A percentile compares a stretch with the other conserved stretches of the same genome.
phyloP scores from a whole-genome alignment of 768 basidiomycete species.

The Boletus subparvulus region DNA sequence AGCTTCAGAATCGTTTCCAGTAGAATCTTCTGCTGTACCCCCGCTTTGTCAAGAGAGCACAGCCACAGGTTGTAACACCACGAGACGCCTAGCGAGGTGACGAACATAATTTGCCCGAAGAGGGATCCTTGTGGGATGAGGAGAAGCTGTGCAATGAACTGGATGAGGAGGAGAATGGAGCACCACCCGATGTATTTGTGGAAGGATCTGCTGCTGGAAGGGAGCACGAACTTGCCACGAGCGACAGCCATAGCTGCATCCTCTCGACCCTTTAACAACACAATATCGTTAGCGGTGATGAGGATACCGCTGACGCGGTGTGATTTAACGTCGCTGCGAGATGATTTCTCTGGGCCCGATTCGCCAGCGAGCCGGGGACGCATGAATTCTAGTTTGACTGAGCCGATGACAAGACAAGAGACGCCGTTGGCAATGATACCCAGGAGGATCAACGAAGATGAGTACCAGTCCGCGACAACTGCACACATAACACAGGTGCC shows the following conservation, averaged over 20 bases:
- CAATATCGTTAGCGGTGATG: slow-evolving; percentile 1
- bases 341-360: neutral
- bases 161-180: slow-evolving; percentile 27
- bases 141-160: slow-evolving; percentile 31
- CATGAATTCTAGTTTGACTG: slow-evolving; percentile 14
- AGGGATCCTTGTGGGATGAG: slow-evolving; percentile 11
- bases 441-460: slow-evolving; percentile 29
- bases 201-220: neutral
- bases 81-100: slow-evolving; percentile 23
- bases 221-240: slow-evolving; percentile 5
- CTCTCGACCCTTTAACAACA: slow-evolving; percentile 10
- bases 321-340: neutral
- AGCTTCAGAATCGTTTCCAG: neutral
- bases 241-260: slow-evolving; percentile 14
- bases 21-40: slow-evolving; percentile 11
- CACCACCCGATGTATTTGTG: slow-evolving; percentile 22
- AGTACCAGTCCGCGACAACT: slow-evolving; percentile 27
- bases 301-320: slow-evolving; percentile 4
- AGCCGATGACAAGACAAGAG: slow-evolving; percentile 27
- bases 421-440: slow-evolving; percentile 31
- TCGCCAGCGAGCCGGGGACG: slow-evolving; percentile 3
- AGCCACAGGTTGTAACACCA: slow-evolving; percentile 33
- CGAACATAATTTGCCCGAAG: slow-evolving; percentile 16
- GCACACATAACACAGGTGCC: slow-evolving; percentile 5
- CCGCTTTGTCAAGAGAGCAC: slow-evolving; percentile 32